Evolutionary conservation across 768 basidiomycete genomes (phyloP).

Genomic region (Tylopilus vinaceipallidus): DNA sequence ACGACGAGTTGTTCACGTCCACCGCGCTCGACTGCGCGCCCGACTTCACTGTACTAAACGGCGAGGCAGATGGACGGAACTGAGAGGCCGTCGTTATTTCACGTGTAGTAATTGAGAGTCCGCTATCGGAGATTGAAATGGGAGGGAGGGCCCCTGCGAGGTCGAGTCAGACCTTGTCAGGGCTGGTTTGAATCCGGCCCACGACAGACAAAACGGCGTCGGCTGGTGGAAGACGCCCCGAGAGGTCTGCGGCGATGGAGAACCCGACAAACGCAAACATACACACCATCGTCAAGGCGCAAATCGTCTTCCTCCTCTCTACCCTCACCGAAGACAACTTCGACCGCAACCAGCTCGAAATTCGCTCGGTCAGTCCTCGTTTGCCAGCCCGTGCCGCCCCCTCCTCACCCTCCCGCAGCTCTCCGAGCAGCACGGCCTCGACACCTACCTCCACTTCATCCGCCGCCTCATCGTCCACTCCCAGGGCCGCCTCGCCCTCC

Average conservation of each 20-base stretch:
- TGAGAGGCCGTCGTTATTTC: no score
- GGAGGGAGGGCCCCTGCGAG: conserved; percentile 8
- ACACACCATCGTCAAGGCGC: conserved; percentile 91
- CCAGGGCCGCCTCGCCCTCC: conserved; percentile 62
- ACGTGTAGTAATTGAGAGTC: conserved; percentile 13
- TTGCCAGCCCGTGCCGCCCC: conserved; percentile 12
- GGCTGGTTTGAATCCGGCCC: no score
- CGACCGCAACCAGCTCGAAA: conserved; percentile 90
- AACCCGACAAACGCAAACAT: conserved; percentile 82
- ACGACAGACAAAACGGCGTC: conserved; percentile 76
- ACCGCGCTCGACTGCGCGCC: neutral
- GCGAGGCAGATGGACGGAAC: no score
- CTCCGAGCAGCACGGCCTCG: conserved; percentile 94
- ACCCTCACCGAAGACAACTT: conserved; percentile 98
- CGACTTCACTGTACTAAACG: no score
- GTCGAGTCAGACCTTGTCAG: conserved; percentile 19
- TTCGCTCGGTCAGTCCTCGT: conserved; percentile 74
- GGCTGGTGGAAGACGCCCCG: conserved; percentile 63
- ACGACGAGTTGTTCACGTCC: conserved; percentile 9
- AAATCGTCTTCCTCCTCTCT: conserved; percentile 96
- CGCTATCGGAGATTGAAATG: conserved; percentile 23
- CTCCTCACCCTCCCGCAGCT: conserved; percentile 51
- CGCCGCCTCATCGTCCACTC: conserved; percentile 92
- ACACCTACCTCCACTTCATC: conserved; percentile 97
- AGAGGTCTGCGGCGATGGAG: conserved; percentile 83